These are phyloP conservation scores for Calocybe gambosa DNA, from an alignment of 1,284 basidiomycete genomes.

Conservation along the genomic window DNA sequence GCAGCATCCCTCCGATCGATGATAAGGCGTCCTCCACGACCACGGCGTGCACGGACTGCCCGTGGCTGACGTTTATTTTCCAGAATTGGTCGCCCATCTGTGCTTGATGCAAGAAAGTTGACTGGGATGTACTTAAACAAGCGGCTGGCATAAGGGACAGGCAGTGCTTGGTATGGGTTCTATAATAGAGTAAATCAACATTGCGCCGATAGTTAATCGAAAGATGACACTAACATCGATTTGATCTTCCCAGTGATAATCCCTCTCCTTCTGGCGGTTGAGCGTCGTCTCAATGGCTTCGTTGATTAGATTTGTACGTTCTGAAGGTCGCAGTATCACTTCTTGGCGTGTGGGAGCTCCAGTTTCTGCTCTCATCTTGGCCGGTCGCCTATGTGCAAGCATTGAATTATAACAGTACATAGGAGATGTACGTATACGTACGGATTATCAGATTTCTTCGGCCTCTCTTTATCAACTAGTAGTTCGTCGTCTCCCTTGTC, in stretches of 20 bases:
- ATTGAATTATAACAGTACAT: slow-evolving; percentile 9
- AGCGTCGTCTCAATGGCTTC: slow-evolving; percentile 66
- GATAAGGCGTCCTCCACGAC: slow-evolving; percentile 76
- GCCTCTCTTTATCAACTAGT: slow-evolving; percentile 68
- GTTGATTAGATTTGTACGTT: slow-evolving; percentile 57
- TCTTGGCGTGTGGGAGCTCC: slow-evolving; percentile 39
- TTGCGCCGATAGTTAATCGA: too few relatives aligned
- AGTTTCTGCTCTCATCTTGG: slow-evolving; percentile 46
- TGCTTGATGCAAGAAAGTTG: slow-evolving; percentile 29
- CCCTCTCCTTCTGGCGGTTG: slow-evolving; percentile 63
- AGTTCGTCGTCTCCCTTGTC: slow-evolving; percentile 81
- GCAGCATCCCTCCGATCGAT: slow-evolving; percentile 64
- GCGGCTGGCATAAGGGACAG: slow-evolving; percentile 42
- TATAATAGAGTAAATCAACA: slow-evolving; percentile 20
- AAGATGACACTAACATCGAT: slow-evolving; percentile 56
- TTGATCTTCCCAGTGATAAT: slow-evolving; percentile 82
- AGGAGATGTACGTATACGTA: slow-evolving; percentile 29
- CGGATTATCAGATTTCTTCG: slow-evolving; percentile 53
- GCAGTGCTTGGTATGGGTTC: slow-evolving; percentile 57
- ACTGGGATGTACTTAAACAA: slow-evolving; percentile 58
- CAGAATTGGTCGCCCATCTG: slow-evolving; percentile 17
- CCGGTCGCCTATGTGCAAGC: slow-evolving; percentile 32
- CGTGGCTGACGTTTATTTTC: slow-evolving; percentile 26
- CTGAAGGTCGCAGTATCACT: slow-evolving; percentile 53
- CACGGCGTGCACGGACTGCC: slow-evolving; percentile 68